These are phyloP conservation scores for Yamadazyma kitorensis DNA, from an alignment of 805 yeast genomes.

Conservation along the genomic window DNA sequence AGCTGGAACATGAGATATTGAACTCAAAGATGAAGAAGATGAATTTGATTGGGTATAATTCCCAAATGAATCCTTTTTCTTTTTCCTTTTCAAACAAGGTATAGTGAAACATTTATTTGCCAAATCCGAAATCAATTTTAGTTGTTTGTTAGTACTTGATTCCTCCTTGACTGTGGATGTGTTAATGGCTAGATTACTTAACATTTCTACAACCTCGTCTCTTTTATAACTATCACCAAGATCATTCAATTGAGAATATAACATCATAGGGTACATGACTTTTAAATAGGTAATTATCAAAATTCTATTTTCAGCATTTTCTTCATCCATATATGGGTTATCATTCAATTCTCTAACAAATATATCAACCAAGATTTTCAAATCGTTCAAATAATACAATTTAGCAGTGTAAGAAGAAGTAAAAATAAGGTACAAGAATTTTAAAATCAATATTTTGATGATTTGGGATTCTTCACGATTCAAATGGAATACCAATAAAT, in stretches of 20 bases:
- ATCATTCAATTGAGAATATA: slow-evolving; percentile 56
- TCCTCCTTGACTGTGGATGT: slow-evolving; percentile 1
- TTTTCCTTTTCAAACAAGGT: slow-evolving; percentile 28
- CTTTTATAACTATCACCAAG: slow-evolving; percentile 55
- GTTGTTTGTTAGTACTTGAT: slow-evolving; percentile 8
- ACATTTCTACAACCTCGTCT: slow-evolving; percentile 48
- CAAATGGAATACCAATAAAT: slow-evolving; percentile 58
- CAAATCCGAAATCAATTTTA: slow-evolving; percentile 25
- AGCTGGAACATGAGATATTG: not conserved
- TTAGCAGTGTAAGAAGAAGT: slow-evolving; percentile 63
- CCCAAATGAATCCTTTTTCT: not conserved
- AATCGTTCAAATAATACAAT: slow-evolving; percentile 76
- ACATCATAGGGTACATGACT: slow-evolving; percentile 68
- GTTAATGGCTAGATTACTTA: slow-evolving; percentile 42
- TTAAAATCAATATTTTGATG: slow-evolving; percentile 73
- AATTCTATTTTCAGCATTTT: slow-evolving; percentile 55
- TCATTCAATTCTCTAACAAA: slow-evolving; percentile 76
- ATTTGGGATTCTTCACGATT: slow-evolving; percentile 74
- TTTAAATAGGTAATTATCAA: slow-evolving; percentile 53
- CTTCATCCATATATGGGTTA: slow-evolving; percentile 55
- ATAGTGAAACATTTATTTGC: slow-evolving; percentile 33
- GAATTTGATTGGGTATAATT: slow-evolving; percentile 5
- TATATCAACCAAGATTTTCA: slow-evolving; percentile 80
- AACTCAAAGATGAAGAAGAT: slow-evolving; percentile 15
- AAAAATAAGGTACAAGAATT: slow-evolving; percentile 71